Evolutionary conservation across 2,329 filamentous ascomycete species (phyloP), one percentile per base, ranked within the genome.

Genomic region (Pezicula rhizophila): DNA sequence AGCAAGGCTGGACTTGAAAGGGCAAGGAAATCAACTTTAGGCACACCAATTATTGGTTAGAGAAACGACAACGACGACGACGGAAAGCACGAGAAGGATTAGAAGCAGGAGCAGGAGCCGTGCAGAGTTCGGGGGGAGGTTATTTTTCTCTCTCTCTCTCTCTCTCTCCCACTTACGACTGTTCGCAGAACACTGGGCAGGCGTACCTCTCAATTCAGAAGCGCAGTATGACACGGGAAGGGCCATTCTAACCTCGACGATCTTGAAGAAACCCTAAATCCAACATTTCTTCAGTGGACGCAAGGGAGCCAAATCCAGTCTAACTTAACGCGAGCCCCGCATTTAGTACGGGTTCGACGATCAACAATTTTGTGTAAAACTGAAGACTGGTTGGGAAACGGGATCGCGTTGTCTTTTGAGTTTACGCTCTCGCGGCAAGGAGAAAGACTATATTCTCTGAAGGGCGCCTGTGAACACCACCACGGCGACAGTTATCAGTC

Each of bases 301-400:
- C 38, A 45, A 50, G 43, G 42, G 42, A 44, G 34, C 20, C 41
- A 47, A 38, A 18, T 15, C 15, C 28, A 18, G 31, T 26, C 35
- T 25, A 35, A 25, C 23, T 23, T 42, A 26, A n/a, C 20, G 37
- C 42, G 28, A 25, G 42, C 38, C 33, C 45, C 37, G 28, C 23
- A 31, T 20, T 15, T 47, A 15, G 15, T 40, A 40, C 23, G 23
- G 5, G 11, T 23, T 40, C 23, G 38, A 18, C 11, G 15, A 37
- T 41, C 39, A 34, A 31, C 25, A 25, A 23, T 18, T 51, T 51
- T 28, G 40, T 39, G 40, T 47, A n/a, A 7, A 35, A 28, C 42
- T 45, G 28, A 48, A 57, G 54, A 39, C 51, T 57, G 53, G 55
- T 52, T 46, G 49, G 47, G 50, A 46, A 45, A 50, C 50, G 46